These are phyloP conservation scores for Neopestalotiopsis rosae DNA, from an alignment of 2,329 filamentous ascomycete species.

Conservation along the genomic window DNA sequence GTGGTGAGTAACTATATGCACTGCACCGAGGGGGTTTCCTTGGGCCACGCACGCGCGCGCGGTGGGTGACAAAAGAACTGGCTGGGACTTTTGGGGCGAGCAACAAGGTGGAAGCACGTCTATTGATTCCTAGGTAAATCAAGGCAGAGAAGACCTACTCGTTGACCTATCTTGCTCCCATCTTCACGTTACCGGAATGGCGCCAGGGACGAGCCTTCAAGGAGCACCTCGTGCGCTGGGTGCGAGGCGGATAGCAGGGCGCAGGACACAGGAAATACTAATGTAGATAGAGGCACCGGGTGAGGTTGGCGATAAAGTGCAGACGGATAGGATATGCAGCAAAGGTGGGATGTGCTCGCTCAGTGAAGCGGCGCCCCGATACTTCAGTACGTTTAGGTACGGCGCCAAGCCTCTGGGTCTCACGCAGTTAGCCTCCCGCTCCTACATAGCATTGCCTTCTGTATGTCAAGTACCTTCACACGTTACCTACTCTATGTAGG, in stretches of 20 bases:
- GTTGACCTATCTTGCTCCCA: constrained; percentile 38
- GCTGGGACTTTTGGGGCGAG: neutral
- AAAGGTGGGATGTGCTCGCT: constrained; percentile 13
- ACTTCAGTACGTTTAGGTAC: neutral
- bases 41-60: neutral
- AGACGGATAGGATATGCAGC: constrained; percentile 5
- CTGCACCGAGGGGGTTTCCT: neutral
- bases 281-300: constrained; percentile 1
- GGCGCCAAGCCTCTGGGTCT: constrained; percentile 5
- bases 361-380: constrained; percentile 1
- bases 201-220: constrained; percentile 22
- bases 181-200: constrained; percentile 32
- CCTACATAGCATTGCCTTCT: neutral
- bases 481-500: neutral
- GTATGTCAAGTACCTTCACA: neutral
- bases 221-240: neutral
- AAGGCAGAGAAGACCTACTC: constrained; percentile 24
- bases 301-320: constrained; percentile 23
- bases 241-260: neutral
- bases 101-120: neutral
- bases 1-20: neutral
- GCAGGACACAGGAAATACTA: constrained; percentile 13
- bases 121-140: neutral
- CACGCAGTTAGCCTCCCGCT: constrained; percentile 9
- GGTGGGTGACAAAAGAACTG: constrained; percentile 15